Evolutionary conservation across 2,329 filamentous ascomycete species (phyloP).

Genomic region (Teratosphaeriaceae sp.): DNA sequence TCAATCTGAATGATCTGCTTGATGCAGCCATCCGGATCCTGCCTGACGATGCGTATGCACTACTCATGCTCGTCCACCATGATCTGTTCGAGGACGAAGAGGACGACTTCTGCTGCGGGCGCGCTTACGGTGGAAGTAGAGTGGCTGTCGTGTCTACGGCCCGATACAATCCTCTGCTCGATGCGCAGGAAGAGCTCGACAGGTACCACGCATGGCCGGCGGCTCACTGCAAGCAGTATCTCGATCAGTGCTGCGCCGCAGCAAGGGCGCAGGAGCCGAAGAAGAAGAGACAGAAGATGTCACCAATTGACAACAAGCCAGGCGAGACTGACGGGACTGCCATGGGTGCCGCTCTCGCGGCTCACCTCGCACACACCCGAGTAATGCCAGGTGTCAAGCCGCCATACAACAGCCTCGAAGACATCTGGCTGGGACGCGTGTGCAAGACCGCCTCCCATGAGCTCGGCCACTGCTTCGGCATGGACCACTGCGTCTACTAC

Average conservation of each 20-base stretch:
- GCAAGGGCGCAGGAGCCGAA: constrained; percentile 3
- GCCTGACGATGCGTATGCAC: constrained; percentile 52
- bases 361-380: not conserved
- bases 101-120: constrained; percentile 60
- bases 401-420: not conserved
- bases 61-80: constrained; percentile 53
- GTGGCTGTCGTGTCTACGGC: constrained; percentile 57
- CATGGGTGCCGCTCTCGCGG: not conserved
- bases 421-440: constrained; percentile 52
- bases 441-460: constrained; percentile 58
- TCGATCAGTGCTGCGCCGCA: constrained; percentile 31
- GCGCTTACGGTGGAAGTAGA: constrained; percentile 58
- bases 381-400: not conserved
- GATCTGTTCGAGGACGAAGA: constrained; percentile 61
- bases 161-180: constrained; percentile 51
- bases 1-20: constrained; percentile 56
- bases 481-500: constrained; percentile 61
- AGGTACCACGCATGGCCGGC: constrained; percentile 56
- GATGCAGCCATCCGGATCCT: constrained; percentile 50
- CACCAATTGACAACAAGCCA: constrained; percentile 6
- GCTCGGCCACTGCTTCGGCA: constrained; percentile 60
- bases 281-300: constrained; percentile 19
- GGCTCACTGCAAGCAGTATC: constrained; percentile 52
- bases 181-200: constrained; percentile 39
- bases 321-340: not conserved